Base-by-base conservation (phyloP, 2,329 filamentous ascomycete species). In the Penicillium verrucosum region DNA sequence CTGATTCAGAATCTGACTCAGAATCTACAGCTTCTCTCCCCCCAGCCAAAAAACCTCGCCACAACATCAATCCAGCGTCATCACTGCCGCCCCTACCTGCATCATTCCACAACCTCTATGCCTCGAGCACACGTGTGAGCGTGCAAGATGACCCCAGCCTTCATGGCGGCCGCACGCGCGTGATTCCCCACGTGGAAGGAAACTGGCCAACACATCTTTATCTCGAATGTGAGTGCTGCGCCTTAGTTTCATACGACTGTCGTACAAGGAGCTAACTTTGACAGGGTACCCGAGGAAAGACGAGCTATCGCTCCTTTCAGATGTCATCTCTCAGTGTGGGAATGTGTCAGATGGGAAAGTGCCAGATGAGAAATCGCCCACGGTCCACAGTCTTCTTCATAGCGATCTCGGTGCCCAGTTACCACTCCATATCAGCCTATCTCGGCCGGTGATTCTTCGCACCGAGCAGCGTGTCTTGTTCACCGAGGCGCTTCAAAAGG, bases 181-280 rank as follows among this genome's bases (percentile, higher is more conserved):
- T 88, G 56, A 89, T 86, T 47, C 92, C 93, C 25, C 94, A 99
- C 74, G 80, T 93, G 27, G 84, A 86, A 57, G 94, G 94, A 58
- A 90, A 92, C 73, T 99, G 94, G 94, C 91, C 93, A 1, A 91
- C 87, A 34, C 93, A 97, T 75, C 72, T 97, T 44, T 97, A 96
- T 73, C 80, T 96, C 55, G 93, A 97, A 78, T 99, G 94, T 95
- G 81, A 76, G 86, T 78, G n/a, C 11, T 12, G 1, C 27, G 18
- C 54, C 32, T 16, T 45, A 18, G 44, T 55, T 30, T 29, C 12
- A 9, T 27, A 44, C 21, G 14, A 27, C 41, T n/a, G n/a, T 37
- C 40, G 12, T 27, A 37, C 38, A 38, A 45, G 50, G 56, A 61
- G 32, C 68, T 67, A 54, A 58, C 38, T 44, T 50, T 42, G 56